phyloP scores from a whole-genome alignment of 768 basidiomycete species.

The Pleurotus citrinopileatus region DNA sequence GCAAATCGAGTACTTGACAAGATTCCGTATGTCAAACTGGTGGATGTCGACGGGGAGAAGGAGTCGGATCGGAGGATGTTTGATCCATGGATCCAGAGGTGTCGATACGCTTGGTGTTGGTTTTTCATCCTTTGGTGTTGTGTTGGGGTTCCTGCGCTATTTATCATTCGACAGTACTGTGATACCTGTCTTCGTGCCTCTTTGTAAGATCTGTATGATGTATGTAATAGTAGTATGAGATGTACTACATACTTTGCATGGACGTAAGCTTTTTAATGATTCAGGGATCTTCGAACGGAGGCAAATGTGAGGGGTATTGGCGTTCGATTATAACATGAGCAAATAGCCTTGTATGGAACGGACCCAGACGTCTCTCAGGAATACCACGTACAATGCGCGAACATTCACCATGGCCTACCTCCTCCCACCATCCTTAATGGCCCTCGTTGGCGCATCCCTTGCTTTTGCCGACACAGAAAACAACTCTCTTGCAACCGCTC shows the following conservation, averaged over 20 bases:
- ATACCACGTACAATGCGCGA: conserved; percentile 1
- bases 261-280: no score
- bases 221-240: not conserved
- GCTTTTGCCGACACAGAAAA: conserved; percentile 8
- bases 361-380: conserved; percentile 1
- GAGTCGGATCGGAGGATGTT: conserved; percentile 47
- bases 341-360: not conserved
- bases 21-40: conserved; percentile 40
- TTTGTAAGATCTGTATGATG: not conserved
- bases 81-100: conserved; percentile 60
- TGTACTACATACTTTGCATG: no score
- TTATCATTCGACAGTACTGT: conserved; percentile 8
- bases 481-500: conserved; percentile 4
- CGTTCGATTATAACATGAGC: not conserved
- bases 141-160: conserved; percentile 5
- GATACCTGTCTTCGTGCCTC: conserved; percentile 1
- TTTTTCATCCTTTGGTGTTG: conserved; percentile 17
- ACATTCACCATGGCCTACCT: conserved; percentile 2
- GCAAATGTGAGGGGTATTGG: not conserved
- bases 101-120: conserved; percentile 53
- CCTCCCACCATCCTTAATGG: conserved; percentile 7
- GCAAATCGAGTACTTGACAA: conserved; percentile 44
- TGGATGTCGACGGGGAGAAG: conserved; percentile 39
- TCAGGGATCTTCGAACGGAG: not conserved
- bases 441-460: conserved; percentile 3